A percentile compares a stretch with the other conserved stretches of the same genome.
These are phyloP conservation scores for Furcasterigmium sp. DNA, from an alignment of 2,329 filamentous ascomycete species.

Conservation along the genomic window DNA sequence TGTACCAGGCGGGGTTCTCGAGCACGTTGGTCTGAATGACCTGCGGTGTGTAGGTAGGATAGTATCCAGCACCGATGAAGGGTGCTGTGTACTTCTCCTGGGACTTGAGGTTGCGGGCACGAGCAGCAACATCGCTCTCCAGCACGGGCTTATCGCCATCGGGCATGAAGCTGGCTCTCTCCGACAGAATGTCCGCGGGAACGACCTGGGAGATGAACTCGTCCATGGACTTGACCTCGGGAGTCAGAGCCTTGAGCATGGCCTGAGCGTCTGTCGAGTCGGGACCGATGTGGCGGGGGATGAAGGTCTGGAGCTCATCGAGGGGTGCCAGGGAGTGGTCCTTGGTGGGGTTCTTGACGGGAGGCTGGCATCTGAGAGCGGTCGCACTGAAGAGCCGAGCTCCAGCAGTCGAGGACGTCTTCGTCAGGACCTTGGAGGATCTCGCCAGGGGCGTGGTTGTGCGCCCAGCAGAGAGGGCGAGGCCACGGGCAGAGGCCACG, in stretches of 20 bases:
- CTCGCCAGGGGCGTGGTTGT: not conserved
- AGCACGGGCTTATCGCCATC: conserved; percentile 41
- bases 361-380: not conserved
- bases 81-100: conserved; percentile 27
- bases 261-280: conserved; percentile 61
- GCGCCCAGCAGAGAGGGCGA: not conserved
- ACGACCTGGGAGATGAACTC: conserved; percentile 82
- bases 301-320: conserved; percentile 56
- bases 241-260: conserved; percentile 78
- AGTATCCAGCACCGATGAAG: conserved; percentile 85
- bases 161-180: conserved; percentile 54
- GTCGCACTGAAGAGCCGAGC: conserved; percentile 1
- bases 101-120: conserved; percentile 24
- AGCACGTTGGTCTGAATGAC: conserved; percentile 92
- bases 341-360: conserved; percentile 4
- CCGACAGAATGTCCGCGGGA: conserved; percentile 70
- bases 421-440: not conserved
- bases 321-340: conserved; percentile 12
- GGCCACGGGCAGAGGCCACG: conserved; percentile 8
- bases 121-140: conserved; percentile 54
- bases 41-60: conserved; percentile 76
- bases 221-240: conserved; percentile 68
- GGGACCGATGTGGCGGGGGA: conserved; percentile 83
- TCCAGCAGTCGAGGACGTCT: not conserved
- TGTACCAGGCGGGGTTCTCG: conserved; percentile 95